Percentiles rank a stretch among this genome's conserved stretches.
These are phyloP conservation scores for Macroventuria anomochaeta DNA, from an alignment of 2,329 filamentous ascomycete genomes.

Conservation along the genomic window DNA sequence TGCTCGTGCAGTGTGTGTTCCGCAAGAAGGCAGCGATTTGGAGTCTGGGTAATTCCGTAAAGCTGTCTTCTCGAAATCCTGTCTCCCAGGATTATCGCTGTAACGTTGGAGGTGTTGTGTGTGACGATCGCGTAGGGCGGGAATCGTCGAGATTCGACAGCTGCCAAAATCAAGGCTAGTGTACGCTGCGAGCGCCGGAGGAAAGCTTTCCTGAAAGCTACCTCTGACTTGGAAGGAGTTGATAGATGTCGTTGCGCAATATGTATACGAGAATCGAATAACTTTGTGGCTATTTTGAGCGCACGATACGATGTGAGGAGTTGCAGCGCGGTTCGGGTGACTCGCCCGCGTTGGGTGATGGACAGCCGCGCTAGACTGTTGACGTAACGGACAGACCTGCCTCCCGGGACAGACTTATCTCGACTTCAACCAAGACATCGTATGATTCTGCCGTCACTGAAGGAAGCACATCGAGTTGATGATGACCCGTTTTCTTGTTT, in stretches of 20 bases:
- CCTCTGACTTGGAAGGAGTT: neutral
- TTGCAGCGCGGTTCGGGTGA: constrained; percentile 10
- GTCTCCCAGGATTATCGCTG: constrained; percentile 29
- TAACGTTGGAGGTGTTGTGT: constrained; percentile 7
- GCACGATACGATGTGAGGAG: constrained; percentile 4
- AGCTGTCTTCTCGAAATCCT: constrained; percentile 32
- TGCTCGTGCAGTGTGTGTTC: constrained; percentile 15
- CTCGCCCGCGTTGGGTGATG: constrained; percentile 6
- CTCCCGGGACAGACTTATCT: constrained; percentile 25
- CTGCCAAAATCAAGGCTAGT: constrained; percentile 10
- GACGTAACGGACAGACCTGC: constrained; percentile 25
- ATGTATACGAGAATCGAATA: constrained; percentile 6
- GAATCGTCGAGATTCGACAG: constrained; percentile 8
- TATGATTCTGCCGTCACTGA: constrained; percentile 23
- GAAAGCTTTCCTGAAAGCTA: neutral
- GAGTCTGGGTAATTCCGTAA: constrained; percentile 26
- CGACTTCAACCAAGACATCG: constrained; percentile 20
- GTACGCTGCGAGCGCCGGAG: neutral
- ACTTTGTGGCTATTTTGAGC: constrained; percentile 9
- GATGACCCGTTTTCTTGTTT: constrained; percentile 12
- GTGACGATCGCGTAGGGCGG: constrained; percentile 28
- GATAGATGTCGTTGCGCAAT: constrained; percentile 9
- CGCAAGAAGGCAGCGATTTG: constrained; percentile 9
- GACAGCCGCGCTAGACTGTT: constrained; percentile 6
- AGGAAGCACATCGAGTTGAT: constrained; percentile 6